Conservation (phyloP, 2,329 filamentous ascomycete genomes). For the Phyllosticta citribraziliensis region DNA sequence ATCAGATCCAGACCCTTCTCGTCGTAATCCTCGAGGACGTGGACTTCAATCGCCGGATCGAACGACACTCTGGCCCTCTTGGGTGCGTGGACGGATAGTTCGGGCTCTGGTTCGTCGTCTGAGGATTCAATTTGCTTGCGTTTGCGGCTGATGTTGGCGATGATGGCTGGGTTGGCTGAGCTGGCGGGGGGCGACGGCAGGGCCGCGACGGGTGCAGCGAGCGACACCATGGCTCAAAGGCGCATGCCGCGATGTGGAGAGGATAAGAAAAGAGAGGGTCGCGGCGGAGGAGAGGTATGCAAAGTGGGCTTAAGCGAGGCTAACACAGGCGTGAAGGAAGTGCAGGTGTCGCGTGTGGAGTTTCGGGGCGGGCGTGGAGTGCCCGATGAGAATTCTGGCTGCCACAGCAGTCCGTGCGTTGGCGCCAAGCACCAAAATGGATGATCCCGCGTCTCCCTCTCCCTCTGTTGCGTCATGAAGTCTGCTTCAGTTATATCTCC, state of each 20-base stretch:
- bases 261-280: background rate
- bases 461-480: background rate
- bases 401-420: background rate
- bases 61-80: slow-evolving; percentile 42
- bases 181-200: slow-evolving; percentile 16
- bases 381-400: slow-evolving; percentile 6
- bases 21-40: slow-evolving; percentile 34
- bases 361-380: background rate
- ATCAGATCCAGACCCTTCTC: slow-evolving; percentile 49
- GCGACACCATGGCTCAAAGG: slow-evolving; percentile 25
- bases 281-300: background rate
- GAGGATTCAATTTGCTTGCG: slow-evolving; percentile 24
- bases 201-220: slow-evolving; percentile 23
- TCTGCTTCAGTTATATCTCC: too few species aligned
- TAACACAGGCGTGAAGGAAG: slow-evolving; percentile 1
- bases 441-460: background rate
- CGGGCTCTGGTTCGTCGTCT: slow-evolving; percentile 18
- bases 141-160: slow-evolving; percentile 31
- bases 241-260: background rate
- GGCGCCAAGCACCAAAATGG: background rate
- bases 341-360: slow-evolving; percentile 7
- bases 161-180: slow-evolving; percentile 19
- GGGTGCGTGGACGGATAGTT: slow-evolving; percentile 23
- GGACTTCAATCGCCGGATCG: slow-evolving; percentile 37
- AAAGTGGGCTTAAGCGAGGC: background rate